phyloP scores from a whole-genome alignment of 192 early-diverging fungal species.

The Coemansia sp. region DNA sequence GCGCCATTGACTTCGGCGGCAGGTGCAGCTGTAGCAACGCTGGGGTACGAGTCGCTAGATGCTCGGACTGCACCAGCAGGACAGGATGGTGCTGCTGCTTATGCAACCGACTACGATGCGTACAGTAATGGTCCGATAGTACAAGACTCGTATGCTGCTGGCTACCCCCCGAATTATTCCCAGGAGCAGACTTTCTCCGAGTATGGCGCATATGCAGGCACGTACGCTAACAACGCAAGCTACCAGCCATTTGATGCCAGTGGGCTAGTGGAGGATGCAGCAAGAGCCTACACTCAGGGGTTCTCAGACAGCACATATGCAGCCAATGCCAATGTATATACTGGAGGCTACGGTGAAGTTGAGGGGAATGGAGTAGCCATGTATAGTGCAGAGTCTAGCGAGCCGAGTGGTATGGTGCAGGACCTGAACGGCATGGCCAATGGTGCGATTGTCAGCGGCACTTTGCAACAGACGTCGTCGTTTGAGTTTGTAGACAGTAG shows the following conservation, averaged over 20 bases:
- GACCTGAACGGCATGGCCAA: neutral
- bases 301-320: neutral
- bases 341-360: neutral
- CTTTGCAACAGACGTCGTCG: neutral
- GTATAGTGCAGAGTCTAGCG: neutral
- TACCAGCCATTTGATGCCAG: neutral
- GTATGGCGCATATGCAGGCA: neutral
- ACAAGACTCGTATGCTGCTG: constrained; percentile 4
- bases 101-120: neutral
- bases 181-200: neutral
- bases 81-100: neutral
- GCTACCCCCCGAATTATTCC: neutral
- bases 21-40: neutral
- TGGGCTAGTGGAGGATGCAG: neutral
- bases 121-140: neutral
- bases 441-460: neutral
- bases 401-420: neutral
- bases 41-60: neutral
- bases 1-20: neutral
- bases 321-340: neutral
- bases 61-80: neutral
- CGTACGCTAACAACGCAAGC: neutral
- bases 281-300: neutral
- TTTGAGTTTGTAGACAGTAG: neutral
- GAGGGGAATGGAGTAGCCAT: neutral